Evolutionary conservation across 345 rosid genomes (phyloP).

Genomic region (Hibiscus mutabilis): DNA sequence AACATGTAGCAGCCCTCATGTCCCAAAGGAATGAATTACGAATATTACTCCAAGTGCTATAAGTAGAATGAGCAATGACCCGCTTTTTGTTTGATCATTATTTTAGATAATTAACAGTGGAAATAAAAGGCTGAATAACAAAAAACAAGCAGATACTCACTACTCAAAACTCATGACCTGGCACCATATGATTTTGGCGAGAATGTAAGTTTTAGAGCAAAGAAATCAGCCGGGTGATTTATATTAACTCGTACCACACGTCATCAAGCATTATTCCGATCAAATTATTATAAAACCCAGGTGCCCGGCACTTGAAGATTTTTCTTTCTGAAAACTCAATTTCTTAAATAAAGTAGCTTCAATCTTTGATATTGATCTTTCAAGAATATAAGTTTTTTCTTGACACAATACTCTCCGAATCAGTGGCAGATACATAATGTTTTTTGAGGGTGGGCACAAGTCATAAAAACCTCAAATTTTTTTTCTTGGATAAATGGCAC

Average conservation of each 20-base stretch:
- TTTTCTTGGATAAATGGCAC: no score
- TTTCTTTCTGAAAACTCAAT: slow-evolving; percentile 20
- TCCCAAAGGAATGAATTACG: no score
- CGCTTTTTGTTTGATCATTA: no score
- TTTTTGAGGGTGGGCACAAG: no score
- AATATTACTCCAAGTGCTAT: no score
- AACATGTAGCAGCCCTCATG: no score
- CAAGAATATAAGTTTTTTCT: no score
- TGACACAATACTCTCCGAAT: no score
- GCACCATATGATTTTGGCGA: neutral
- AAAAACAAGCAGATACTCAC: neutral
- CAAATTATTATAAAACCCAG: neutral
- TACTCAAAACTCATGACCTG: neutral
- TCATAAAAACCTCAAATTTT: no score
- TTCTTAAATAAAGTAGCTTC: slow-evolving; percentile 30
- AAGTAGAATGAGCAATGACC: no score
- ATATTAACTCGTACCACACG: neutral
- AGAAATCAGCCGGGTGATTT: neutral
- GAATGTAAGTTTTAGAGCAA: neutral
- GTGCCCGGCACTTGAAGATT: neutral
- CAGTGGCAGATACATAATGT: no score
- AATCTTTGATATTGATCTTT: no score
- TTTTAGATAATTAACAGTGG: neutral
- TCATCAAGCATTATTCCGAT: neutral
- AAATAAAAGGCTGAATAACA: neutral